Evolutionary conservation across 306 rosid species (phyloP), one percentile per base, ranked within the genome.

Genomic region (Neltuma alba): DNA sequence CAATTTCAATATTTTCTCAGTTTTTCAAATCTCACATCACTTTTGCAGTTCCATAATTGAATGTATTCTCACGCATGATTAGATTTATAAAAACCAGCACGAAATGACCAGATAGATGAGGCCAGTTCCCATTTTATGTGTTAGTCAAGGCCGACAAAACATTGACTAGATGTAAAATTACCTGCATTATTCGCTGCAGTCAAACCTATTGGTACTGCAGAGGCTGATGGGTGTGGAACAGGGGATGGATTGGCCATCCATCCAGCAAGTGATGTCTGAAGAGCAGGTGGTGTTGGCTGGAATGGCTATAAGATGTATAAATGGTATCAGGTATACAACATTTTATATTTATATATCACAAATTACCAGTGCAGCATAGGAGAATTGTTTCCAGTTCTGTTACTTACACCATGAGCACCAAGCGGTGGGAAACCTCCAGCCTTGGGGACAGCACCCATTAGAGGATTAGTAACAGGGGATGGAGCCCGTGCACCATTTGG

Each of bases 401-500:
- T 72, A 90, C 98, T 88, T 91, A 96, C 99, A 44, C 98, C 99
- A 52, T 96, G 99, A 76, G 99, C 96, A 65, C 96, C 79, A 52
- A 96, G 86, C 33, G 97, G 97, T 4, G 94, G 97, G 81, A 96
- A 96, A 76, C 91, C 94, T 83, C 91, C 98, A 1, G 93, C 92
- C 96, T 93, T 96, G 18, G 97, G 98, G 70, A 93, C 97, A 69
- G 80, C 90, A 48, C 97, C 96, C 98, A 96, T 91, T 77, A 96
- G 86, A 83, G 93, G 94, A 87, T 90, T 96, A 45, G 99, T 96
- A 76, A 91, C 98, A n/a, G 99, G 99, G 74, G 99, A 96, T 25
- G 99, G 98, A 62, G 99, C 98, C 78, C 98, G 86, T n/a, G 99
- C 98, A 79, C 98, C 98, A 91, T 96, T 96, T 1, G 98, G 98